Conservation (phyloP, 2,329 filamentous ascomycete species). For the Diaporthe citrichinensis region DNA sequence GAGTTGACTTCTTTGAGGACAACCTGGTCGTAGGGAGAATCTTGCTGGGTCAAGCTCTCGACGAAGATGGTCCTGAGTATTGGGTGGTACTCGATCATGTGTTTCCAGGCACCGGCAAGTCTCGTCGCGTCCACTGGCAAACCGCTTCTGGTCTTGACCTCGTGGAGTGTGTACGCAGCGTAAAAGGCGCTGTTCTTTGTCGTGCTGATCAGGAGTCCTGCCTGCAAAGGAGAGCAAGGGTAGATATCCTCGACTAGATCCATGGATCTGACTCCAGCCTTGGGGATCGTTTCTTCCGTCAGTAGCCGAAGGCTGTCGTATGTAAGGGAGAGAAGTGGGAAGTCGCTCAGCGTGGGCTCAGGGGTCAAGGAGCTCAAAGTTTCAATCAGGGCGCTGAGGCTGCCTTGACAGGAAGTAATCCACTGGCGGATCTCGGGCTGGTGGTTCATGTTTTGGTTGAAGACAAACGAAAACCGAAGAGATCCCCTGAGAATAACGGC, state of each 20-base stretch:
- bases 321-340: slow-evolving; percentile 51
- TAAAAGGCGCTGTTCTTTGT: slow-evolving; percentile 45
- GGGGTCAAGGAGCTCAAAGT: slow-evolving; percentile 44
- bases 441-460: background rate
- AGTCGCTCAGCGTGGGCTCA: slow-evolving; percentile 50
- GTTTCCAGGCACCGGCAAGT: slow-evolving; percentile 45
- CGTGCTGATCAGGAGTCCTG: slow-evolving; percentile 55
- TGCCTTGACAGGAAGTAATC: slow-evolving; percentile 4
- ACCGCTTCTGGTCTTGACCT: slow-evolving; percentile 9
- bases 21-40: slow-evolving; percentile 49
- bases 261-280: slow-evolving; percentile 43
- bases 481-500: background rate
- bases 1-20: slow-evolving; percentile 45
- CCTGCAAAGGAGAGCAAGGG: slow-evolving; percentile 56
- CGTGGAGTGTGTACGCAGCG: slow-evolving; percentile 27
- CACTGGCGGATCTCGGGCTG: slow-evolving; percentile 7
- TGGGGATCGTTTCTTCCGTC: slow-evolving; percentile 19
- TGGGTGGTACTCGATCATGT: slow-evolving; percentile 49
- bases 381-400: slow-evolving; percentile 32
- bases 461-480: background rate
- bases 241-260: slow-evolving; percentile 52
- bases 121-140: slow-evolving; percentile 36
- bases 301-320: slow-evolving; percentile 48
- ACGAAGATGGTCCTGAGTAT: slow-evolving; percentile 52
- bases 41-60: slow-evolving; percentile 47